Percentiles rank a stretch among this genome's conserved stretches.
These are phyloP conservation scores for Anthoceros angustus DNA, from an alignment of 225 moss, liverwort and hornwort species.

Conservation along the genomic window DNA sequence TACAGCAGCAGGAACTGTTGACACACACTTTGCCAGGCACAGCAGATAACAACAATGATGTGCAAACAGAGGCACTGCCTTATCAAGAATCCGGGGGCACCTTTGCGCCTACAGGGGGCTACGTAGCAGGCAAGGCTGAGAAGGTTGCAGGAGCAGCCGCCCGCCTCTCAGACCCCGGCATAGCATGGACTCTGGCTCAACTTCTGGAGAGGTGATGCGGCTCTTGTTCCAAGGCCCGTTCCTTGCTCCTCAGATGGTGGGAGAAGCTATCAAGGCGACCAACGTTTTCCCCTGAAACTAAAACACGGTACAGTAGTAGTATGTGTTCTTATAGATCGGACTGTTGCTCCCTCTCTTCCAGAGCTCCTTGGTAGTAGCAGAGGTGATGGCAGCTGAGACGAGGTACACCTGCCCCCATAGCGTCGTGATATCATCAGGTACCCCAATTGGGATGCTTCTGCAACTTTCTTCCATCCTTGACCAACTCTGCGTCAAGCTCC, in stretches of 20 bases:
- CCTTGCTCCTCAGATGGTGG: constrained; percentile 92
- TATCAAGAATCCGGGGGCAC: constrained; percentile 97
- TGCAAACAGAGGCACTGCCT: constrained; percentile 16
- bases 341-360: constrained; percentile 9
- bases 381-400: constrained; percentile 86
- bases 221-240: constrained; percentile 86
- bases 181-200: constrained; percentile 70
- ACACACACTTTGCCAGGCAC: not conserved
- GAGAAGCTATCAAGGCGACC: constrained; percentile 68
- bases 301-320: not conserved
- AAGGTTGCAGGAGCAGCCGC: constrained; percentile 91
- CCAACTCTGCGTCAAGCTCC: no score
- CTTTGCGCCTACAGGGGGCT: constrained; percentile 83
- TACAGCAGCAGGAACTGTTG: constrained; percentile 13
- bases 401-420: constrained; percentile 71
- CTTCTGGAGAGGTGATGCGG: constrained; percentile 72
- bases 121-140: constrained; percentile 63
- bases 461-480: not conserved
- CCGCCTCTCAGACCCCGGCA: constrained; percentile 74
- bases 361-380: constrained; percentile 73
- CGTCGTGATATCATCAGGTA: constrained; percentile 89
- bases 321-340: not conserved
- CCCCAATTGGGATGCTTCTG: not conserved
- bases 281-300: not conserved
- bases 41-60: not conserved